These are phyloP conservation scores for Chlorociboria aeruginascens DNA, from an alignment of 495 filamentous ascomycete species.

Conservation along the genomic window DNA sequence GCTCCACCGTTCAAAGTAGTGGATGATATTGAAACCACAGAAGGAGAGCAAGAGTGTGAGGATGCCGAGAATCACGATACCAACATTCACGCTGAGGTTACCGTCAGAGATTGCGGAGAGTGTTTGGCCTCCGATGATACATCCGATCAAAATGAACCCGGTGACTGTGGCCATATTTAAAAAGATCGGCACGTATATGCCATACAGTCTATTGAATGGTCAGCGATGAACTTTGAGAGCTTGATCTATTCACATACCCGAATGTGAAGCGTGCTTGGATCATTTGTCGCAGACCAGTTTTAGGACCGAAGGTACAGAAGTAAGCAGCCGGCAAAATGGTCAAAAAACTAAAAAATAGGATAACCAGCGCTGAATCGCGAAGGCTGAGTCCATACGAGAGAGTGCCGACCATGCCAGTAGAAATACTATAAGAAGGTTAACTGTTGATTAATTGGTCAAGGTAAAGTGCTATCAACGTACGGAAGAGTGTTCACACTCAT, in stretches of 20 bases:
- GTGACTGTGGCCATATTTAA: constrained; percentile 37
- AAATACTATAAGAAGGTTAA: constrained; percentile 25
- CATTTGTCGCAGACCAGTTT: constrained; percentile 38
- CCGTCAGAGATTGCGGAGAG: constrained; percentile 37
- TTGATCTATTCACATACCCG: constrained; percentile 32
- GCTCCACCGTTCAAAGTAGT: constrained; percentile 45
- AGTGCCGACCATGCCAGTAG: constrained; percentile 42
- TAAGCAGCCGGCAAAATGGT: not conserved
- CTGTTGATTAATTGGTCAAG: not conserved
- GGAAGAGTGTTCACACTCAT: constrained; percentile 27
- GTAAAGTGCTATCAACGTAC: constrained; percentile 17
- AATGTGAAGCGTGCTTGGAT: constrained; percentile 38
- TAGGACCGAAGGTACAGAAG: not conserved
- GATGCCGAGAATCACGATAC: constrained; percentile 34
- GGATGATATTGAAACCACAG: constrained; percentile 40
- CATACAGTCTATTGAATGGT: not conserved
- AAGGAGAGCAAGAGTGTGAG: constrained; percentile 42
- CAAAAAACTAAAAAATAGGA: constrained; percentile 39
- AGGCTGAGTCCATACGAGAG: constrained; percentile 32
- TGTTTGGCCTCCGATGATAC: constrained; percentile 34
- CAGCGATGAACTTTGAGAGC: too few species aligned
- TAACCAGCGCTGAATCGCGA: constrained; percentile 34
- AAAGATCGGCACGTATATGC: not conserved
- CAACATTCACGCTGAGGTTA: constrained; percentile 30
- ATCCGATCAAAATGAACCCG: constrained; percentile 34